A percentile compares a stretch with the other conserved stretches of the same genome.
Evolutionary conservation across 164 flowering plant genomes (phyloP).

Genomic region (Berberis thunbergii): DNA sequence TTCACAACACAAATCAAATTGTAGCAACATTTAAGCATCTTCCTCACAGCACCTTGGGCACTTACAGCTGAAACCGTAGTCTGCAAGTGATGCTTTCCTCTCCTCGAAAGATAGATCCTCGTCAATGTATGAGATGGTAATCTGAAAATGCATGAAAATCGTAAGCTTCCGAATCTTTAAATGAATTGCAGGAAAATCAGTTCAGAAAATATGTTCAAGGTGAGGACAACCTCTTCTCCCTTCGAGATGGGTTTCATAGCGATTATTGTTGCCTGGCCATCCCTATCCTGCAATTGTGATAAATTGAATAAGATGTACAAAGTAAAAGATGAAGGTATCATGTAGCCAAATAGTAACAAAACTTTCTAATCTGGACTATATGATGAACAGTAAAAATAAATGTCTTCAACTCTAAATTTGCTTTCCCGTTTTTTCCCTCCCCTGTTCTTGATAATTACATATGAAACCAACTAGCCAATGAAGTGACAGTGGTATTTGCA

Average conservation of each 20-base stretch:
- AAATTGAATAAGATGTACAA: background rate
- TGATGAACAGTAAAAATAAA: too few species aligned
- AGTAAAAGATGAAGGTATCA: background rate
- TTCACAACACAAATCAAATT: too few species aligned
- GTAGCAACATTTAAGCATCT: constrained; percentile 3
- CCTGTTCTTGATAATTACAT: too few species aligned
- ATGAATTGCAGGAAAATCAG: background rate
- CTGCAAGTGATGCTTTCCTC: constrained; percentile 74
- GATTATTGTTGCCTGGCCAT: constrained; percentile 85
- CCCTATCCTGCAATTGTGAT: constrained; percentile 60
- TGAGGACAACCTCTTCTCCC: constrained; percentile 67
- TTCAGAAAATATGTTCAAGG: background rate
- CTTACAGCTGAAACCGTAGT: constrained; percentile 76
- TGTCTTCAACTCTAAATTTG: too few species aligned
- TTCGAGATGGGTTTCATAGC: constrained; percentile 43
- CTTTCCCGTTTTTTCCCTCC: too few species aligned
- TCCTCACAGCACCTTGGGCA: constrained; percentile 64
- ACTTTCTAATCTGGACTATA: too few species aligned
- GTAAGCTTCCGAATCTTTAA: background rate
- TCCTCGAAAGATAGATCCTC: constrained; percentile 73
- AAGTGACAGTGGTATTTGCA: too few species aligned
- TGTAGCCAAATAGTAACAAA: too few species aligned
- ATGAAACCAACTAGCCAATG: too few species aligned
- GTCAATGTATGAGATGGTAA: constrained; percentile 89
- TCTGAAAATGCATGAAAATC: constrained; percentile 29